Percentiles rank a stretch among this genome's conserved stretches.
These are phyloP conservation scores for Exophiala lecanii-corni DNA, from an alignment of 2,329 filamentous ascomycete genomes.

Conservation along the genomic window DNA sequence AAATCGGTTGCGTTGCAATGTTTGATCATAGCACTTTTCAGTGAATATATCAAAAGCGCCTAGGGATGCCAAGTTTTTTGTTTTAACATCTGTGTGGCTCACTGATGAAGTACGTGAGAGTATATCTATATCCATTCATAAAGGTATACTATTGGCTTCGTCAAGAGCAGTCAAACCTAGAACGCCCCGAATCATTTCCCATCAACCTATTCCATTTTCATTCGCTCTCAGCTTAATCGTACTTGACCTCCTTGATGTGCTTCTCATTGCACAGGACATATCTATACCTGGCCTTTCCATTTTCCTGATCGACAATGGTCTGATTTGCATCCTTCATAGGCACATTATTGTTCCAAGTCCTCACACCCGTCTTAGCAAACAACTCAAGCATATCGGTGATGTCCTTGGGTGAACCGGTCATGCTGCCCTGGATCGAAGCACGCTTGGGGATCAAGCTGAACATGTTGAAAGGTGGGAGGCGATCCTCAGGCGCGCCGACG, in stretches of 20 bases:
- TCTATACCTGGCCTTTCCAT: conserved; percentile 43
- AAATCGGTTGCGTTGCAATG: too few relatives aligned
- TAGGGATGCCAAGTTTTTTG: too few relatives aligned
- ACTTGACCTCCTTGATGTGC: too few relatives aligned
- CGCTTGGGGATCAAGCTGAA: conserved; percentile 58
- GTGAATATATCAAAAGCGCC: too few relatives aligned
- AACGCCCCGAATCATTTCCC: not conserved
- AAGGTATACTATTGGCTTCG: too few relatives aligned
- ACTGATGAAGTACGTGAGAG: too few relatives aligned
- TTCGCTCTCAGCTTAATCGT: too few relatives aligned
- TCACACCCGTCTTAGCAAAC: conserved; percentile 40
- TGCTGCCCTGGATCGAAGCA: conserved; percentile 49
- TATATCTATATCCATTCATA: too few relatives aligned
- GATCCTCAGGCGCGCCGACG: conserved; percentile 63
- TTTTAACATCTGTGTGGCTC: too few relatives aligned
- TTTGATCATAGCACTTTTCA: too few relatives aligned
- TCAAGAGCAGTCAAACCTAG: too few relatives aligned
- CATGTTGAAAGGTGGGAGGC: conserved; percentile 51
- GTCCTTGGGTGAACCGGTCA: conserved; percentile 42
- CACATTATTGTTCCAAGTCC: conserved; percentile 42
- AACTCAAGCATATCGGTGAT: conserved; percentile 43
- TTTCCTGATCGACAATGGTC: conserved; percentile 42
- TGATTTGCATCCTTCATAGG: conserved; percentile 42
- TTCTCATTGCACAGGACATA: conserved; percentile 42
- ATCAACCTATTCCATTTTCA: too few relatives aligned